Evolutionary conservation across 139 green algal genomes (phyloP).

Genomic region (Picochlorum sp.): DNA sequence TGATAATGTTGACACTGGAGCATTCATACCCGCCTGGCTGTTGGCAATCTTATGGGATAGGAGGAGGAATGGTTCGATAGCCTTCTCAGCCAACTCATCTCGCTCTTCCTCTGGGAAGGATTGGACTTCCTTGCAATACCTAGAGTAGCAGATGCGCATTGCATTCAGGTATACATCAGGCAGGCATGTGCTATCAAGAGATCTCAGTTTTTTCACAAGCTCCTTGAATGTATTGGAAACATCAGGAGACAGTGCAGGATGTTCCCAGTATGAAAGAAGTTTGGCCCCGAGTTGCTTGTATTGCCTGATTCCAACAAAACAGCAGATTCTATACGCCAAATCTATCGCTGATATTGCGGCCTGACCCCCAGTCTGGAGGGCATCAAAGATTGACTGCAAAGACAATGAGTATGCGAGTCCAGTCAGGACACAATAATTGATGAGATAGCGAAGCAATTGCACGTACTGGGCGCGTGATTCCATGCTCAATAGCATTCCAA

Average conservation of each 20-base stretch:
- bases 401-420: neutral
- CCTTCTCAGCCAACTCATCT: neutral
- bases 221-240: neutral
- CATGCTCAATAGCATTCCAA: conserved; percentile 7
- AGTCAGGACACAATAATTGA: neutral
- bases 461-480: neutral
- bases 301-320: conserved; percentile 12
- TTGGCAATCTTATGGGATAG: conserved; percentile 19
- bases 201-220: conserved; percentile 18
- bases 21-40: conserved; percentile 20
- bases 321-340: conserved; percentile 7
- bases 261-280: conserved; percentile 34
- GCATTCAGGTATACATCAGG: conserved; percentile 26
- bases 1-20: conserved; percentile 6
- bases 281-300: conserved; percentile 22
- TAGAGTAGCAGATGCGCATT: conserved; percentile 17
- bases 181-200: conserved; percentile 14
- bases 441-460: neutral
- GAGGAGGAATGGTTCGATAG: conserved; percentile 14
- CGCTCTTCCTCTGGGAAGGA: neutral
- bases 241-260: neutral
- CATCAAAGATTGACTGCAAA: neutral
- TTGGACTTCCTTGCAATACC: conserved; percentile 1
- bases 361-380: neutral
- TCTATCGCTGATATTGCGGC: neutral